phyloP scores from a whole-genome alignment of 305 asterid genomes.

The Euphrasia arctica region DNA sequence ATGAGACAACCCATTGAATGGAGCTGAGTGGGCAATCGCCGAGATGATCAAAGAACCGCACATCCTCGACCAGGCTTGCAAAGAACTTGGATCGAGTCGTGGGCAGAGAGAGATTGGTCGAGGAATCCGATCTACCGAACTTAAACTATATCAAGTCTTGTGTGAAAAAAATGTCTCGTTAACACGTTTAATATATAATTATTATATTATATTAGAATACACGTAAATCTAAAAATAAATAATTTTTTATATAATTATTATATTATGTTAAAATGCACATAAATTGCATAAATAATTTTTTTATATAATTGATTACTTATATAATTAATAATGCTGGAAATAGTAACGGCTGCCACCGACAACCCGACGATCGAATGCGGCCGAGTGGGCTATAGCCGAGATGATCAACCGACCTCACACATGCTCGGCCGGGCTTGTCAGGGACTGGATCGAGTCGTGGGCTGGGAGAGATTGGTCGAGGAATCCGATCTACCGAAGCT shows the following conservation, averaged over 20 bases:
- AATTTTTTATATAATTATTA: no score
- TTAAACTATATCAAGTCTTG: conserved; percentile 32
- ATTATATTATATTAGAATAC: no score
- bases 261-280: no score
- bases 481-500: conserved; percentile 29
- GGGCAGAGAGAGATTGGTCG: conserved; percentile 23
- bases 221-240: no score
- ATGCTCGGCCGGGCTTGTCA: neutral
- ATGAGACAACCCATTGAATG: conserved; percentile 29
- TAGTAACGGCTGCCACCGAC: conserved; percentile 14
- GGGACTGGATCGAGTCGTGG: conserved; percentile 28
- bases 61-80: neutral
- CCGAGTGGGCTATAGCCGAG: conserved; percentile 27
- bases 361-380: conserved; percentile 31
- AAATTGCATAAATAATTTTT: no score
- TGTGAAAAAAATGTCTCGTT: conserved; percentile 24
- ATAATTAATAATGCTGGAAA: no score
- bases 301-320: no score
- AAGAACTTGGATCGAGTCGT: conserved; percentile 27
- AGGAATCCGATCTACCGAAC: conserved; percentile 28
- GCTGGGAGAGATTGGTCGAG: conserved; percentile 22
- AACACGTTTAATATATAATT: no score
- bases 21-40: conserved; percentile 25
- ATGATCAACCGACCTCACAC: conserved; percentile 22
- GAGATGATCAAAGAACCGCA: conserved; percentile 26